Percentiles rank a stretch among this genome's conserved stretches.
These are phyloP conservation scores for Musa schizocarpa DNA, from an alignment of 176 grass and related monocot species.

Conservation along the genomic window DNA sequence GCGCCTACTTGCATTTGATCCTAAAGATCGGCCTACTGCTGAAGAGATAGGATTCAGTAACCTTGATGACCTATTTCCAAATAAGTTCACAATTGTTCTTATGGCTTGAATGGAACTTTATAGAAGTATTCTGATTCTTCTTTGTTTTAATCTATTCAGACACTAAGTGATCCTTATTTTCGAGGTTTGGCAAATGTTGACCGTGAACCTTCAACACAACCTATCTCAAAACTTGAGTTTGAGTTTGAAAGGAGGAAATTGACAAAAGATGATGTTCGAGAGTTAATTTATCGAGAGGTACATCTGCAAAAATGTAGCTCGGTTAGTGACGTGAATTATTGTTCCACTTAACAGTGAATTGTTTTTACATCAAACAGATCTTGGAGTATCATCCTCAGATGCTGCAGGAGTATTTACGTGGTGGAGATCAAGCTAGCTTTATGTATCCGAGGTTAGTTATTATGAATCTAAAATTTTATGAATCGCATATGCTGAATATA, in stretches of 20 bases:
- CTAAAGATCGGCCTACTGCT: constrained; percentile 69
- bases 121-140: constrained; percentile 20
- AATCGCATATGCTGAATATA: too few species aligned
- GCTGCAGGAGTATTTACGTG: constrained; percentile 61
- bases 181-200: constrained; percentile 58
- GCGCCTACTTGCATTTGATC: constrained; percentile 85
- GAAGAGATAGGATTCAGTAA: constrained; percentile 53
- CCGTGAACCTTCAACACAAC: constrained; percentile 48
- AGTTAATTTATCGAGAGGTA: constrained; percentile 90
- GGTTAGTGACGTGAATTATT: constrained; percentile 12
- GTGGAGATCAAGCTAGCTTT: constrained; percentile 61
- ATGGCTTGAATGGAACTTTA: neutral
- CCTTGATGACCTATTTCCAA: neutral
- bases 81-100: neutral
- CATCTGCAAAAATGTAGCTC: neutral
- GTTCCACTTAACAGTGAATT: neutral
- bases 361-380: constrained; percentile 32
- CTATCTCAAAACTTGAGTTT: constrained; percentile 85
- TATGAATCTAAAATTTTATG: too few species aligned
- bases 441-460: constrained; percentile 67
- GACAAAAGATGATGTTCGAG: constrained; percentile 77
- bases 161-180: constrained; percentile 72
- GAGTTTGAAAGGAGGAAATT: constrained; percentile 91
- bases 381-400: constrained; percentile 98
- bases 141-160: constrained; percentile 34